Percentiles rank a stretch among this genome's conserved stretches.
Conservation (phyloP, 768 basidiomycete species). For the Phylloporus scabripes region DNA sequence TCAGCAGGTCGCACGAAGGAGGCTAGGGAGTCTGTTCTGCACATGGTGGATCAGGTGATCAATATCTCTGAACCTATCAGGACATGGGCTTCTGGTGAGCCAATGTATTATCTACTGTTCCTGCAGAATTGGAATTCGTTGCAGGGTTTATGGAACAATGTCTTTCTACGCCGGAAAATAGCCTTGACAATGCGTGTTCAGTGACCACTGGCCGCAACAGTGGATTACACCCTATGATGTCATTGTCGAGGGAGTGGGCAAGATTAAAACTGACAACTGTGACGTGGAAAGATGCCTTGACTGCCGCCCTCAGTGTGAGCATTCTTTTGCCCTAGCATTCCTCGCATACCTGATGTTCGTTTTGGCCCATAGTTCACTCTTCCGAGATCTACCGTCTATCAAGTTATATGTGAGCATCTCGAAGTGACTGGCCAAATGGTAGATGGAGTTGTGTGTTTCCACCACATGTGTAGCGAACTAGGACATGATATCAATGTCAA, state of each 20-base stretch:
- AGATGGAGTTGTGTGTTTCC: neutral
- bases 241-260: constrained; percentile 1
- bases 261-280: neutral
- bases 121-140: neutral
- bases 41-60: neutral
- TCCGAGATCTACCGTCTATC: neutral
- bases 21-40: neutral
- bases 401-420: neutral
- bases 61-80: neutral
- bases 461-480: neutral
- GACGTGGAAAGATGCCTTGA: constrained; percentile 6
- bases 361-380: neutral
- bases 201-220: neutral
- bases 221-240: neutral
- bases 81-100: neutral
- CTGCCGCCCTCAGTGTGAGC: neutral
- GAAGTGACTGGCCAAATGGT: neutral
- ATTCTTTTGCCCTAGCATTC: neutral
- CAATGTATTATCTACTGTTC: neutral
- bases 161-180: neutral
- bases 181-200: neutral
- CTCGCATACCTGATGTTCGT: neutral
- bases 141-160: neutral
- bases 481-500: neutral
- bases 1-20: neutral